A percentile compares a stretch with the other conserved stretches of the same genome.
These are phyloP conservation scores for Xylaria palmicola DNA, from an alignment of 495 filamentous ascomycete genomes.

Conservation along the genomic window DNA sequence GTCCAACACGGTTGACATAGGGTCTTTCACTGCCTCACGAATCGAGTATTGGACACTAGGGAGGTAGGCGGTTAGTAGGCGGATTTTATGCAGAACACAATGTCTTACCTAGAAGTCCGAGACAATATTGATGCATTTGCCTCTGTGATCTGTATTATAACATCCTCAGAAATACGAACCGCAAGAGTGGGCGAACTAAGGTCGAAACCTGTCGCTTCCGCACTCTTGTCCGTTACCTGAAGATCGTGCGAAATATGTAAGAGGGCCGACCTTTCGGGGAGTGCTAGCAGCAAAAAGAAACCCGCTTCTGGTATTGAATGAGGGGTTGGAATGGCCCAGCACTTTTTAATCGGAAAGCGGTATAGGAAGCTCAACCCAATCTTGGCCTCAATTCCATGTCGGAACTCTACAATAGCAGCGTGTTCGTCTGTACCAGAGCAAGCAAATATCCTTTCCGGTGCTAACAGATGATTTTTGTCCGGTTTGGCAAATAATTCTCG, in stretches of 20 bases:
- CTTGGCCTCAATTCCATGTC: constrained; percentile 68
- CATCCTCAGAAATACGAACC: constrained; percentile 27
- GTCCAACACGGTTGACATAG: constrained; percentile 30
- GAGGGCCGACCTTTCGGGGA: constrained; percentile 44
- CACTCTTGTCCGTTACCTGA: constrained; percentile 28
- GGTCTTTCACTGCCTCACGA: constrained; percentile 24
- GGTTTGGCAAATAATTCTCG: not conserved
- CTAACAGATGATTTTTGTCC: not conserved
- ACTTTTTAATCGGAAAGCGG: constrained; percentile 37
- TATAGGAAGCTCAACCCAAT: constrained; percentile 56
- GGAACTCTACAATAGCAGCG: constrained; percentile 67
- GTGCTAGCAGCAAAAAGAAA: constrained; percentile 48
- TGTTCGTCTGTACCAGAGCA: constrained; percentile 56
- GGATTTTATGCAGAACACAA: not conserved
- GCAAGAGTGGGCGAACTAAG: constrained; percentile 56
- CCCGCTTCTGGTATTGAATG: constrained; percentile 20
- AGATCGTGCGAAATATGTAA: constrained; percentile 41
- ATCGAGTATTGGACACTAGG: constrained; percentile 28
- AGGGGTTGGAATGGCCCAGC: constrained; percentile 43
- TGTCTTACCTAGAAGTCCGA: constrained; percentile 26
- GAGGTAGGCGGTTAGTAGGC: constrained; percentile 4
- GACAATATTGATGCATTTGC: constrained; percentile 41
- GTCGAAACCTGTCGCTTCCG: constrained; percentile 49
- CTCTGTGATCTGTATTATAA: constrained; percentile 59
- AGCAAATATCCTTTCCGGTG: constrained; percentile 56